phyloP scores from a whole-genome alignment of 352 stramenopile genomes.

The Pythium brassicae region DNA sequence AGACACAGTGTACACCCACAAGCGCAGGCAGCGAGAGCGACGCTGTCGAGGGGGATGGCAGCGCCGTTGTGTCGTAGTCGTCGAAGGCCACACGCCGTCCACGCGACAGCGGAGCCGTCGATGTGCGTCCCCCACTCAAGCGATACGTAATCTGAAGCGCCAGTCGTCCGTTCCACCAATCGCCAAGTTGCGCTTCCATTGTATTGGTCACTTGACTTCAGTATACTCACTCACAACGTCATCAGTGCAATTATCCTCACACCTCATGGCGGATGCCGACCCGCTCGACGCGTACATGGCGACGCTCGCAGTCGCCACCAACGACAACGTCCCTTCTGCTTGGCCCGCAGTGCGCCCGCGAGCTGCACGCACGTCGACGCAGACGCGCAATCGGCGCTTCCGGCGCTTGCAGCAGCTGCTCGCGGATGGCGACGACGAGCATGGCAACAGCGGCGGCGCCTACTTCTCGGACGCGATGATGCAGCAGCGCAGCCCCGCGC shows the following conservation, averaged over 20 bases:
- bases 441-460: conserved; percentile 17
- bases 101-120: too few relatives aligned
- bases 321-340: neutral
- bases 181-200: too few relatives aligned
- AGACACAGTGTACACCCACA: conserved; percentile 2
- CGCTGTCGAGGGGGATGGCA: too few relatives aligned
- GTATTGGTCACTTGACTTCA: neutral
- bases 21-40: too few relatives aligned
- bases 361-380: neutral
- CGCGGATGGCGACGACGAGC: conserved; percentile 4
- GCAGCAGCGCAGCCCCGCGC: conserved; percentile 68
- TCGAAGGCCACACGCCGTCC: too few relatives aligned
- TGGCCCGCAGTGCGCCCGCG: neutral
- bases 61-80: too few relatives aligned
- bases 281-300: conserved; percentile 82
- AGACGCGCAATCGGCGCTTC: conserved; percentile 65
- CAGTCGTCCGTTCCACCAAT: too few relatives aligned
- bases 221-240: neutral
- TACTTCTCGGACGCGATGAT: conserved; percentile 84
- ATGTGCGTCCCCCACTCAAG: too few relatives aligned
- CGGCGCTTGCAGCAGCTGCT: conserved; percentile 66
- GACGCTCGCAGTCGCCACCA: conserved; percentile 25
- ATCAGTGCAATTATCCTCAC: neutral
- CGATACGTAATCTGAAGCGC: too few relatives aligned
- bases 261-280: conserved; percentile 32